Percentiles rank a stretch among this genome's conserved stretches.
Conservation (phyloP, 495 filamentous ascomycete genomes). For the Poronia punctata region DNA sequence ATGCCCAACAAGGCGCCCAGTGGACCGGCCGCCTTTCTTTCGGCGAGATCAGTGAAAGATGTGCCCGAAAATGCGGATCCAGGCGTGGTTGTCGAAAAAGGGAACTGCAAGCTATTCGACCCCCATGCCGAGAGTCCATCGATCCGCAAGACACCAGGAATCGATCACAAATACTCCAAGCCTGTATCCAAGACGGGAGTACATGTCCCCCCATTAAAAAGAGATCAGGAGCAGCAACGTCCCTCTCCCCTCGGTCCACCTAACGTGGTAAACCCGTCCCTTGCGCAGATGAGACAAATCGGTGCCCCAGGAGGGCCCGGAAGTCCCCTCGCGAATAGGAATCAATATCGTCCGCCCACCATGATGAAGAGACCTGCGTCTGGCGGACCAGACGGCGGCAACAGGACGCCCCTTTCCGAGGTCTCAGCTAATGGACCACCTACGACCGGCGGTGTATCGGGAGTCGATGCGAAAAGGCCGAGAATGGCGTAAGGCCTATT, state of each 20-base stretch:
- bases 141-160: constrained; percentile 81
- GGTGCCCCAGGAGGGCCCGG: constrained; percentile 57
- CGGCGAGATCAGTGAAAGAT: constrained; percentile 57
- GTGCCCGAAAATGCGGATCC: constrained; percentile 26
- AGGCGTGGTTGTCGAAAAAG: constrained; percentile 27
- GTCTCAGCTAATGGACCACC: constrained; percentile 28
- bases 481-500: constrained; percentile 30
- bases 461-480: constrained; percentile 36
- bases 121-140: constrained; percentile 77
- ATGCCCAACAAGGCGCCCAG: constrained; percentile 14
- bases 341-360: constrained; percentile 54
- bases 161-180: constrained; percentile 69
- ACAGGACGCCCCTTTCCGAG: constrained; percentile 31
- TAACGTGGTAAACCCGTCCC: constrained; percentile 52
- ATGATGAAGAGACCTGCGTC: constrained; percentile 46
- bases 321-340: constrained; percentile 52
- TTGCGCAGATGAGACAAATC: constrained; percentile 62
- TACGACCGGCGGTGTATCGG: constrained; percentile 11
- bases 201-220: constrained; percentile 30
- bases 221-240: constrained; percentile 19
- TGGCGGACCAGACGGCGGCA: constrained; percentile 11
- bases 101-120: constrained; percentile 61
- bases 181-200: constrained; percentile 49
- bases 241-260: background rate
- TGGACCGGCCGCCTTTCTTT: constrained; percentile 61